phyloP scores from a whole-genome alignment of 306 rosid species.

The Glycine latifolia region DNA sequence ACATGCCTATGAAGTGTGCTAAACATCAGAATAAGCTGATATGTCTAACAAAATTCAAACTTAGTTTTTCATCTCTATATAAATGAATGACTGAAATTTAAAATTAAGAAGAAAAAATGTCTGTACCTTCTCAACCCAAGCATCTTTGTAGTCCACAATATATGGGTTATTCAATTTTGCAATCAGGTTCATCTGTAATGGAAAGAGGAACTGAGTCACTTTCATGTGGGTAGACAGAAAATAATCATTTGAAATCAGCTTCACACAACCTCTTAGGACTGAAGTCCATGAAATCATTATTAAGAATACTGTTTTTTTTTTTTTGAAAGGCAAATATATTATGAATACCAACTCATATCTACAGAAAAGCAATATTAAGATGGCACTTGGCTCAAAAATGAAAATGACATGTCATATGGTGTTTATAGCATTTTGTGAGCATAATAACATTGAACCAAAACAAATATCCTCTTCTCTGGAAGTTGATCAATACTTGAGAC shows the following conservation, averaged over 20 bases:
- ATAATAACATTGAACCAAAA: slow-evolving; percentile 9
- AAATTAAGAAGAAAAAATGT: not conserved
- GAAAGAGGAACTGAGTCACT: slow-evolving; percentile 40
- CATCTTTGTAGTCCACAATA: slow-evolving; percentile 91
- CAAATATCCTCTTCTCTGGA: slow-evolving; percentile 8
- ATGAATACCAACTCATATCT: not conserved
- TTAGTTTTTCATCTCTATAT: slow-evolving; percentile 27
- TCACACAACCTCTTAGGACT: slow-evolving; percentile 6
- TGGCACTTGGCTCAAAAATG: slow-evolving; percentile 17
- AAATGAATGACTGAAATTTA: slow-evolving; percentile 16
- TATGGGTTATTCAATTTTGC: slow-evolving; percentile 86
- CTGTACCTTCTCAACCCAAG: slow-evolving; percentile 97
- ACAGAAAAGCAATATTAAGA: slow-evolving; percentile 33
- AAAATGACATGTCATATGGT: slow-evolving; percentile 12
- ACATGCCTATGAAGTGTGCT: slow-evolving; percentile 33
- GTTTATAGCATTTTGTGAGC: slow-evolving; percentile 34
- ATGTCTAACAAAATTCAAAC: slow-evolving; percentile 20
- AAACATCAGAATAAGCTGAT: slow-evolving; percentile 25
- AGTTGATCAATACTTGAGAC: slow-evolving; percentile 25
- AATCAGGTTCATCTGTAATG: slow-evolving; percentile 84
- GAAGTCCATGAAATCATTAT: not conserved
- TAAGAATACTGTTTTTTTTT: not conserved
- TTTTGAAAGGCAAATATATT: too few relatives aligned
- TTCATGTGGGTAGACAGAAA: slow-evolving; percentile 24
- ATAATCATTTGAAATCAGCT: slow-evolving; percentile 28